Base-by-base conservation (phyloP, 805 yeast genomes). In the Candida montana region DNA sequence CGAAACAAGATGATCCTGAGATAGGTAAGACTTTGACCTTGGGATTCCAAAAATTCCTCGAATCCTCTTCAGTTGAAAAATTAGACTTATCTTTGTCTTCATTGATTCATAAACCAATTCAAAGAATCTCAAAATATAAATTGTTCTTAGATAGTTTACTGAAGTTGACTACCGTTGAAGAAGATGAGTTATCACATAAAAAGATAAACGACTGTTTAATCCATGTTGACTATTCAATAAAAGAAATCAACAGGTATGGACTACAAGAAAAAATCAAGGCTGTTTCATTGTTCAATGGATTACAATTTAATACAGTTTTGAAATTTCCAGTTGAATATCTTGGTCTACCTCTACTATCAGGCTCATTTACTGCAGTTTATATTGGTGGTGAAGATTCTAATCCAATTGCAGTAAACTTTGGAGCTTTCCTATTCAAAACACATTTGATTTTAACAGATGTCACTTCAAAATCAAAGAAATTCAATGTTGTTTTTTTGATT, bases 41-140 rank as follows among this genome's bases (percentile, higher is more conserved):
- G 40, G 67, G 69, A 18, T 58, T 59, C 62, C 59, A 68, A 26
- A 52, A 41, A 9, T 68, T 64, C 40, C 51, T 69, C 8, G 75
- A 72, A 47, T 63, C 70, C 1, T 61, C 72, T 2, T 75, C 74
- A 46, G 66, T 49, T 1, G 61, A 46, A 4, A 45, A 49, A 17
- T 41, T 67, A 51, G 85, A 79, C 53, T 61, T 77, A 21, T 71
- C 83, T 5, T 75, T 79, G 37, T 51, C 57, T 7, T 77, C 83
- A 0, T 62, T 79, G 46, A 57, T 75, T 23, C 79, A 76, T 49
- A 69, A 68, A 55, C 83, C 85, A 3, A 63, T 75, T 10, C 57
- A 71, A 31, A 57, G 83, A 47, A 61, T 74, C 8, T 57, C 71
- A 3, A 74, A 75, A 48, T 77, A 78, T 51, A 65, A 69, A 40